These are phyloP conservation scores for Breviolum minutum DNA, from an alignment of 73 alveolate species.

Conservation along the genomic window DNA sequence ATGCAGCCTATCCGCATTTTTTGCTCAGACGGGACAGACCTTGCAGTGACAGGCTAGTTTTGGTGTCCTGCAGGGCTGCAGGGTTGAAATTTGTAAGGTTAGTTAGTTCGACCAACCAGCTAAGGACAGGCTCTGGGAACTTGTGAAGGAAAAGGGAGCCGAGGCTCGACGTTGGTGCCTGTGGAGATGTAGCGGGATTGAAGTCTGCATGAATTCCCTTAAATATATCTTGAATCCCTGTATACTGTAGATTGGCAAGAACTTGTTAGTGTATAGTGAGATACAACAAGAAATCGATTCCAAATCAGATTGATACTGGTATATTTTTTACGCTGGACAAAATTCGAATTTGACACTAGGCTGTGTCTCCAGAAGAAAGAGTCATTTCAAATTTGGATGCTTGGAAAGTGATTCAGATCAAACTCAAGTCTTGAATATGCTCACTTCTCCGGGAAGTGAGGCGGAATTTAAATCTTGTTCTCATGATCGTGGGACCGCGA, in stretches of 20 bases:
- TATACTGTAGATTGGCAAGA: no score
- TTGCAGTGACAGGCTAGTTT: not conserved
- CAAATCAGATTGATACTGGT: not conserved
- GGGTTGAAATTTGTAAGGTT: not conserved
- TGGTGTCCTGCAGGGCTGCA: not conserved
- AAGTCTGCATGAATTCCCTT: not conserved
- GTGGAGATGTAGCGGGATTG: not conserved
- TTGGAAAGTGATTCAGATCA: no score
- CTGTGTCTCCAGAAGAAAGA: not conserved
- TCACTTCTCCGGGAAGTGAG: no score
- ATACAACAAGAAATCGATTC: not conserved
- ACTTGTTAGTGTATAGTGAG: not conserved
- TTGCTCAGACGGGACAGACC: not conserved
- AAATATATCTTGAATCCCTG: not conserved
- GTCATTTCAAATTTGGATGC: not conserved
- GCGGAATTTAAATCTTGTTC: no score
- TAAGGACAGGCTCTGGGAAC: conserved; percentile 83
- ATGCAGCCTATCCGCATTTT: conserved; percentile 94
- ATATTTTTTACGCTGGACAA: not conserved
- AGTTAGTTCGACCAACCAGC: not conserved
- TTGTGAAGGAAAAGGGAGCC: conserved; percentile 50
- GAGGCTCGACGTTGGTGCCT: not conserved
- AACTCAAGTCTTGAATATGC: no score
- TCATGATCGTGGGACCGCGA: no score
- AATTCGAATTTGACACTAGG: not conserved